A percentile compares a stretch with the other conserved stretches of the same genome.
Conservation (phyloP, 2,329 filamentous ascomycete species). For the Neoscytalidium dimidiatum region DNA sequence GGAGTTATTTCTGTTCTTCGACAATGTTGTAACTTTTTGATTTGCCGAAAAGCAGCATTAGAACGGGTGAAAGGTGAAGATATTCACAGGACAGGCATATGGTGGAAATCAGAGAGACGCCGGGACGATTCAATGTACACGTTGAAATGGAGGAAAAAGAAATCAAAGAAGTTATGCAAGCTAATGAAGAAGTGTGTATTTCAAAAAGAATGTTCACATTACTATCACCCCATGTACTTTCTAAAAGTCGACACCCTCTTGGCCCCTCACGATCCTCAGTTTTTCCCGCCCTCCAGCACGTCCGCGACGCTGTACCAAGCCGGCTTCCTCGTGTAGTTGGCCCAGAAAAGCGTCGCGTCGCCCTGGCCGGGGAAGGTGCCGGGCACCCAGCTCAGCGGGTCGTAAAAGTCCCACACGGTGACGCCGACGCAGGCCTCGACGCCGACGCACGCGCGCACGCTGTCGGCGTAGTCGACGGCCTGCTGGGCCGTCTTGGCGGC, state of each 20-base stretch:
- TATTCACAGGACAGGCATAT: neutral
- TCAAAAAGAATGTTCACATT: neutral
- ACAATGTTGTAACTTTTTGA: neutral
- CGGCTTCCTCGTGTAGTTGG: conserved; percentile 33
- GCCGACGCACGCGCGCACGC: conserved; percentile 39
- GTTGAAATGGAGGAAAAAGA: conserved; percentile 3
- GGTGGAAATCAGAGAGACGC: neutral
- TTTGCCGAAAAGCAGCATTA: neutral
- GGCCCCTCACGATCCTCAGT: neutral
- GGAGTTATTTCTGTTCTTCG: neutral
- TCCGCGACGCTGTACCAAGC: conserved; percentile 37
- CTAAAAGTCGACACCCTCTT: neutral
- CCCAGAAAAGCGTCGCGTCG: conserved; percentile 34
- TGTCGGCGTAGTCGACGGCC: conserved; percentile 48
- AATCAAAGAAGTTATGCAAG: neutral
- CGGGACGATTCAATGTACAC: neutral
- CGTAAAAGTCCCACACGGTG: conserved; percentile 46
- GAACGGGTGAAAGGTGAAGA: neutral
- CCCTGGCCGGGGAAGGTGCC: conserved; percentile 40
- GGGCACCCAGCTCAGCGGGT: conserved; percentile 44
- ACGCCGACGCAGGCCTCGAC: conserved; percentile 40
- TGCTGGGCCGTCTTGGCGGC: conserved; percentile 47
- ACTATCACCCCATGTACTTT: neutral
- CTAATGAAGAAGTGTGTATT: conserved; percentile 9
- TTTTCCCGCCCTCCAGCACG: neutral